Evolutionary conservation across 441 rosid species (phyloP), one percentile per base, ranked within the genome.

Genomic region (Populus trichocarpa): DNA sequence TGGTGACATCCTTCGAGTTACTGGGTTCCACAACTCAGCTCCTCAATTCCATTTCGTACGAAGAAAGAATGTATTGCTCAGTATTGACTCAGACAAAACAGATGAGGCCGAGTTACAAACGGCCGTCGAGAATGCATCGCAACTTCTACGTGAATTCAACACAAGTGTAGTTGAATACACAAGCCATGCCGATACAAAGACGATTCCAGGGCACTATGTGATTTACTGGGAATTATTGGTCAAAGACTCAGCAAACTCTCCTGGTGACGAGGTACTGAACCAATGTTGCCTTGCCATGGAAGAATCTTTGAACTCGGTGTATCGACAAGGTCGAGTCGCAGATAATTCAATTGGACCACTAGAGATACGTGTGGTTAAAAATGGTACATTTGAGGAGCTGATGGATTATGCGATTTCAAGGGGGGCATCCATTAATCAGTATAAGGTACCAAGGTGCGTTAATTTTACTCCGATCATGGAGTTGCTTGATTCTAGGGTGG

Each of bases 381-480:
- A 59, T 26, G 99, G 99, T n/a, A 93, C 99, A 53, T 95, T 95
- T 79, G 99, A 95, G 80, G 99, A 93, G 83, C 66, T 95, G 40
- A 95, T 95, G 98, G 99, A 95, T 79, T 95, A 93, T 46, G 96
- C 98, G 0, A 92, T 95, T 65, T 93, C 99, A 8, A 87, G 94
- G 74, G 98, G 99, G 3, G 99, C 99, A 0, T 95, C 99, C 5
- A 95, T 95, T 35, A 95, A 95, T 79, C 99, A 92, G 83, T 95
- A 95, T 74, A 95, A 95, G 84, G 98, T 90, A 63, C 97, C 98
- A 9, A 84, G 98, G 84, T 95, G 98, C 81, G 98, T 95, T 2
- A 95, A 86, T 81, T 95, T 87, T 79, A 91, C 91, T 14, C 98
- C 99, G 40, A 93, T 93, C 32, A 82, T 93, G 87, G 98, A 95